phyloP scores from a whole-genome alignment of 2,329 filamentous ascomycete genomes.

The Aspergillus floridensis region DNA sequence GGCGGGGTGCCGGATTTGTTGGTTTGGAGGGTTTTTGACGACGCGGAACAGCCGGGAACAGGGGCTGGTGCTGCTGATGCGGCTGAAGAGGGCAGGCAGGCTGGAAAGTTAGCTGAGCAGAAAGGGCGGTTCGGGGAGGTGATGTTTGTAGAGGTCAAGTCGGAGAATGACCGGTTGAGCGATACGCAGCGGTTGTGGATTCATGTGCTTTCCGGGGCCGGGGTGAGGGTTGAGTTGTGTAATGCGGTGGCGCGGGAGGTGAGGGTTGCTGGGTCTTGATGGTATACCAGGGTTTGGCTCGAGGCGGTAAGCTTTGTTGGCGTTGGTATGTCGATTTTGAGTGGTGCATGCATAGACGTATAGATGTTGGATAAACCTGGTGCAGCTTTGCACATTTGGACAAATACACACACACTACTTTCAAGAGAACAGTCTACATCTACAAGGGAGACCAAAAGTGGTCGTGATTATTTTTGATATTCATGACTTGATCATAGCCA shows the following conservation, averaged over 20 bases:
- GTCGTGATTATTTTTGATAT: no score
- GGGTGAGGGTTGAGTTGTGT: conserved; percentile 80
- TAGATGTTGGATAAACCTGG: neutral
- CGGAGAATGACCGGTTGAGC: conserved; percentile 86
- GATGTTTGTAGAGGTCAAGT: conserved; percentile 78
- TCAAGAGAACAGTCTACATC: neutral
- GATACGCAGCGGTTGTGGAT: conserved; percentile 98
- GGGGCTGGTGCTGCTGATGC: neutral
- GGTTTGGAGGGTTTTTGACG: conserved; percentile 65
- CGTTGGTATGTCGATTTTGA: no score
- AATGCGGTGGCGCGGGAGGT: conserved; percentile 61
- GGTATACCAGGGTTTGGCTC: neutral
- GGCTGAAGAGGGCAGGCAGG: neutral
- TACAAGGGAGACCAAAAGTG: no score
- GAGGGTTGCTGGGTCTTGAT: conserved; percentile 1
- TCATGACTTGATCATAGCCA: no score
- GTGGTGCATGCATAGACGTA: neutral
- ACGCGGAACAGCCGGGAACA: conserved; percentile 13
- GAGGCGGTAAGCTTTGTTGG: neutral
- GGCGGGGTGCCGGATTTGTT: conserved; percentile 91
- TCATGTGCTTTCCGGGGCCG: conserved; percentile 81
- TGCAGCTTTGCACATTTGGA: no score
- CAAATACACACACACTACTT: no score
- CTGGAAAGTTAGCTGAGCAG: neutral
- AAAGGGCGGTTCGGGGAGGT: conserved; percentile 49